Evolutionary conservation across 345 rosid species (phyloP).

Genomic region (Tarenaya hassleriana): DNA sequence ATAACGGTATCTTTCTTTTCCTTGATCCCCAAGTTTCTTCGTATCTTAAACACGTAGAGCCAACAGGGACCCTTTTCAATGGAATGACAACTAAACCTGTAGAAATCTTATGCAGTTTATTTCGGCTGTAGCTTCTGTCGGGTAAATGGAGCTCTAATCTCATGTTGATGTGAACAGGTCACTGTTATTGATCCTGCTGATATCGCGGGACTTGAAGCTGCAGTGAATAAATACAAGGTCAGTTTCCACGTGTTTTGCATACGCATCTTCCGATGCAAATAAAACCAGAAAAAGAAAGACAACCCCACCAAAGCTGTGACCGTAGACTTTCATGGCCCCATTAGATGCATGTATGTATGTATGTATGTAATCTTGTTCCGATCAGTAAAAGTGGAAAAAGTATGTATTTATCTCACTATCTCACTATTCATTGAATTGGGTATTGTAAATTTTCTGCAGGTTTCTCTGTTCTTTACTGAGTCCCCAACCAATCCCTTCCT

Average conservation of each 20-base stretch:
- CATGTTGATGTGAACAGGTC: conserved; percentile 54
- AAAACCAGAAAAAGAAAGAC: no score
- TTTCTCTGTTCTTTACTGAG: conserved; percentile 86
- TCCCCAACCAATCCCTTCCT: conserved; percentile 97
- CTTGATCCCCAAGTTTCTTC: conserved; percentile 2
- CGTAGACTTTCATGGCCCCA: no score
- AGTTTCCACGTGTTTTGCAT: conserved; percentile 19
- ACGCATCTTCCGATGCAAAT: neutral
- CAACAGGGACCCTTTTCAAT: conserved; percentile 2
- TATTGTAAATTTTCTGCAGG: conserved; percentile 43
- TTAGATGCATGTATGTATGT: no score
- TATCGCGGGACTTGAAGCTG: conserved; percentile 62
- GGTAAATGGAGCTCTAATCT: conserved; percentile 7
- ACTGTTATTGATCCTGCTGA: conserved; percentile 97
- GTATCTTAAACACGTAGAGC: neutral
- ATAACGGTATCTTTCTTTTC: conserved; percentile 45
- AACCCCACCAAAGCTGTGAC: no score
- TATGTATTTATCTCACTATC: neutral
- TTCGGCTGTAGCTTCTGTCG: neutral
- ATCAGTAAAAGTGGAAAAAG: no score
- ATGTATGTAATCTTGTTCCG: no score
- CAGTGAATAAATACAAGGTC: conserved; percentile 66
- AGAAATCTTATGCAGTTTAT: neutral
- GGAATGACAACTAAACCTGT: neutral
- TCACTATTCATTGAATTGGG: conserved; percentile 12